Percentiles rank a stretch among this genome's conserved stretches.
These are phyloP conservation scores for Colletotrichum brevisporum DNA, from an alignment of 2,329 filamentous ascomycete genomes.

Conservation along the genomic window DNA sequence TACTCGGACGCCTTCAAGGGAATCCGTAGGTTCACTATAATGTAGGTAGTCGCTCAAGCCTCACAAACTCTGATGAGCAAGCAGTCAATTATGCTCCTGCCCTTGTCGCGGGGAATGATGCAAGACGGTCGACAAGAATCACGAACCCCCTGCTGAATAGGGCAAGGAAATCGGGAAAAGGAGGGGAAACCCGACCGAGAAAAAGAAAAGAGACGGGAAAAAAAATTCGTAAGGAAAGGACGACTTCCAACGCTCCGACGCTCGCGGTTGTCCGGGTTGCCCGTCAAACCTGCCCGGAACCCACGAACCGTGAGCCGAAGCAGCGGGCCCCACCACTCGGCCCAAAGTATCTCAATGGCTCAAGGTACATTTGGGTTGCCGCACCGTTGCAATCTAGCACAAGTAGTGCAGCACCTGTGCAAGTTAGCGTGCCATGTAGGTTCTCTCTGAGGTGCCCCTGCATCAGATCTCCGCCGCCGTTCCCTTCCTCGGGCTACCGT, in stretches of 20 bases:
- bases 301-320: slow-evolving; percentile 35
- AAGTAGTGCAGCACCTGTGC: neutral
- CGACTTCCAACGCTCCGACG: neutral
- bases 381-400: fast-evolving
- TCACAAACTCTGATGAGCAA: no score
- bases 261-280: neutral
- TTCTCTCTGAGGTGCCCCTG: slow-evolving; percentile 23
- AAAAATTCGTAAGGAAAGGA: neutral
- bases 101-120: slow-evolving; percentile 8
- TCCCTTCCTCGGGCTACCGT: slow-evolving; percentile 31
- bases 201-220: slow-evolving; percentile 18
- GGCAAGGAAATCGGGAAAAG: slow-evolving; percentile 7
- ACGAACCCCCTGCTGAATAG: slow-evolving; percentile 25
- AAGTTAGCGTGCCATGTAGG: no score
- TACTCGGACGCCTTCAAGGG: no score
- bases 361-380: neutral
- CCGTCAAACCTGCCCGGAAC: neutral
- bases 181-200: neutral
- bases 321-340: slow-evolving; percentile 3
- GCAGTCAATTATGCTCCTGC: neutral
- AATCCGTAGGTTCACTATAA: no score
- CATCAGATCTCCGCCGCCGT: slow-evolving; percentile 36
- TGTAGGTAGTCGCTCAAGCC: no score
- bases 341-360: neutral
- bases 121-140: slow-evolving; percentile 21